Evolutionary conservation across 331 rosid genomes (phyloP), one percentile per base, ranked within the genome.

Genomic region (Ulmus americana): DNA sequence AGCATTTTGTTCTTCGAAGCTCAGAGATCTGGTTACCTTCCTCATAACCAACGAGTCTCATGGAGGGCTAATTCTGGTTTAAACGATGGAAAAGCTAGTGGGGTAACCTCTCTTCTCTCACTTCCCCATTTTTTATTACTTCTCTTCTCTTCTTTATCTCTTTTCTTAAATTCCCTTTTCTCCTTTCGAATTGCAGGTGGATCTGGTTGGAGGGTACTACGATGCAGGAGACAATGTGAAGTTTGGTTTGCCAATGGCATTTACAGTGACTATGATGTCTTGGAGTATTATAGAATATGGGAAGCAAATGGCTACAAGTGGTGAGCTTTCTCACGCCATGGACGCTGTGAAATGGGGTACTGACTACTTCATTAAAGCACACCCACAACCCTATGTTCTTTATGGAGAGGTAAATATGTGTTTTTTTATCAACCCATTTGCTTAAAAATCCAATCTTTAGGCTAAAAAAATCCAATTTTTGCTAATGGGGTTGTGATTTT

Each of bases 171-270:
- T 59, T 42, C 35, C 8, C 13, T 12, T 10, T 57, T 51, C 35
- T 18, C 3, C 15, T 22, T 11, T 35, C 3, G 15, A 53, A 49
- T 58, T 77, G 43, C 74, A 92, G 95, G 88, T 94, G 69, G 88
- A 94, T 81, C 92, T 94, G 44, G 95, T 85, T 7, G 96, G 95
- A 4, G 99, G 99, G 20, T 87, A 89, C 73, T 90, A 94, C 28
- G 99, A 94, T 52, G 99, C 99, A 6, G 99, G 99, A 40, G 99
- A 94, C 85, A 90, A 89, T 76, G 95, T 94, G 64, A 94, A 94
- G 80, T 94, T 94, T 49, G 99, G 99, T 0, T 40, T 94, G 38
- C 99, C 99, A 15, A 90, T 94, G 97, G 99, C 99, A 1, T 94
- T 94, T 63, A 94, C 99, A 0, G 88, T 85, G 2, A 94, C 99